These are phyloP conservation scores for Mesembryanthemum crystallinum DNA, from an alignment of 148 eudicot species.

Conservation along the genomic window DNA sequence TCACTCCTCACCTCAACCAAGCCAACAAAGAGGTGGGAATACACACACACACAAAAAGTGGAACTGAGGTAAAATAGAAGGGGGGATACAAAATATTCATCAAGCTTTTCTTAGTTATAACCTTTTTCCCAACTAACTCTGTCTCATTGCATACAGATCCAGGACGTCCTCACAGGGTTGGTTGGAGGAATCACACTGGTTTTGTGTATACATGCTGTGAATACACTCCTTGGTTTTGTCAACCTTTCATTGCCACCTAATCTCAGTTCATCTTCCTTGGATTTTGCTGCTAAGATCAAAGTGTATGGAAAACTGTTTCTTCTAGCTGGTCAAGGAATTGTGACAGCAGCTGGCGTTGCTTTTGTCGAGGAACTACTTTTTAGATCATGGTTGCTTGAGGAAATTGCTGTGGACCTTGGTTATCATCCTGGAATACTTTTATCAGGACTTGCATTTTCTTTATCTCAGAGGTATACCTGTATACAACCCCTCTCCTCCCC, in stretches of 20 bases:
- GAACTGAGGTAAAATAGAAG: too few species aligned
- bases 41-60: neutral
- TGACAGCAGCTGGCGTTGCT: slow-evolving; percentile 66
- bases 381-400: slow-evolving; percentile 90
- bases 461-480: slow-evolving; percentile 66
- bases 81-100: neutral
- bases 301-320: slow-evolving; percentile 48
- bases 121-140: neutral
- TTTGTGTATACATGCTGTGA: slow-evolving; percentile 52
- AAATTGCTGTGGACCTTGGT: slow-evolving; percentile 83
- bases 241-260: slow-evolving; percentile 52
- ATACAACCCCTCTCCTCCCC: neutral
- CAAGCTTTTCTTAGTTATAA: neutral
- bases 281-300: slow-evolving; percentile 43
- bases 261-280: slow-evolving; percentile 42
- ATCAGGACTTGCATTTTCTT: slow-evolving; percentile 76
- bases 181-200: slow-evolving; percentile 71
- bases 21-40: neutral
- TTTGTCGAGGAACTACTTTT: slow-evolving; percentile 81
- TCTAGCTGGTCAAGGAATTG: slow-evolving; percentile 51
- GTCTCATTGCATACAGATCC: slow-evolving; percentile 46
- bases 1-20: neutral
- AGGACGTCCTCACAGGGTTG: slow-evolving; percentile 60
- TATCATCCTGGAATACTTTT: slow-evolving; percentile 66
- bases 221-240: slow-evolving; percentile 58